Conservation (phyloP, 768 basidiomycete genomes). For the Aureoboletus auriporus region DNA sequence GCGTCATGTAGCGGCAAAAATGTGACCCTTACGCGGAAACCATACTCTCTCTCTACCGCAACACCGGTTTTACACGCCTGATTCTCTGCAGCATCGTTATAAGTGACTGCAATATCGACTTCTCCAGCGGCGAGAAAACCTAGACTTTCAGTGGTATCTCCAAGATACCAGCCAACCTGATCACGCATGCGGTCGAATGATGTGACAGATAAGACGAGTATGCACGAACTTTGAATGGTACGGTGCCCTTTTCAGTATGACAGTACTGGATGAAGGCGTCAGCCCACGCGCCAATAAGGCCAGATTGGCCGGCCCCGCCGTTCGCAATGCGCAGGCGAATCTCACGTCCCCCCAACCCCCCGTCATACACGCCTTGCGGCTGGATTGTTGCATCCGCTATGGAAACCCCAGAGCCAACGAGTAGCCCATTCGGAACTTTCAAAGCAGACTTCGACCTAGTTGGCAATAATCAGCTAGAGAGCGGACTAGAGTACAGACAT, state of each 20-base stretch:
- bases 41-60: constrained; percentile 37
- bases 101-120: constrained; percentile 50
- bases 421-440: constrained; percentile 1
- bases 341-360: constrained; percentile 30
- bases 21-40: constrained; percentile 38
- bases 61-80: constrained; percentile 29
- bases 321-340: constrained; percentile 45
- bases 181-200: not conserved
- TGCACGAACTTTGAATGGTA: constrained; percentile 26
- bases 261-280: constrained; percentile 40
- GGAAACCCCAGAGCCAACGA: constrained; percentile 1
- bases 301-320: constrained; percentile 51
- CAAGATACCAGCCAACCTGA: constrained; percentile 54
- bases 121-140: constrained; percentile 36
- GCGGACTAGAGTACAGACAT: too few relatives aligned
- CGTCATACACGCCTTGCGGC: constrained; percentile 36
- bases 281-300: constrained; percentile 45
- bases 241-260: constrained; percentile 8
- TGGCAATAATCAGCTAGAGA: not conserved
- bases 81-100: constrained; percentile 48
- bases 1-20: not conserved
- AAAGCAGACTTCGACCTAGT: constrained; percentile 1
- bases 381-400: constrained; percentile 5
- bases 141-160: constrained; percentile 52
- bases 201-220: constrained; percentile 22